These are phyloP conservation scores for Picea mariana DNA, from an alignment of 83 land plant genomes.

Conservation along the genomic window DNA sequence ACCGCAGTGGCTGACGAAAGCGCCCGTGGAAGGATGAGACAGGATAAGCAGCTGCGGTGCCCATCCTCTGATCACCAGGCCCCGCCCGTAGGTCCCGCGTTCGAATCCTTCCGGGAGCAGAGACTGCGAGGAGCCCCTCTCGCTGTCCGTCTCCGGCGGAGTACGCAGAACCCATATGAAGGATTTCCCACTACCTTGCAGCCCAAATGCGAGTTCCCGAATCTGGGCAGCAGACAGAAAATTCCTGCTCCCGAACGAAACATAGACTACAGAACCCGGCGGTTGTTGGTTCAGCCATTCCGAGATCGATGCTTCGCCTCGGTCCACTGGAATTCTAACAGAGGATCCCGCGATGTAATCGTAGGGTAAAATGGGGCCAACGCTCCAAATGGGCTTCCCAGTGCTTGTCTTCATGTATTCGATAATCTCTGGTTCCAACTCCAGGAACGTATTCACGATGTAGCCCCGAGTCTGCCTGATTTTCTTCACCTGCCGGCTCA, in stretches of 20 bases:
- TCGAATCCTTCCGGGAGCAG: constrained; percentile 52
- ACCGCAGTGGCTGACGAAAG: constrained; percentile 60
- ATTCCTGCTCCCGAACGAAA: constrained; percentile 10
- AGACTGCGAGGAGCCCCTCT: not conserved
- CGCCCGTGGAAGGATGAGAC: constrained; percentile 46
- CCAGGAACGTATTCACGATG: constrained; percentile 20
- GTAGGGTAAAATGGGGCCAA: constrained; percentile 26
- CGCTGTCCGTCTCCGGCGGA: constrained; percentile 11
- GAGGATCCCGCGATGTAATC: too few species aligned
- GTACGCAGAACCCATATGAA: constrained; percentile 17
- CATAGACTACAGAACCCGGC: not conserved
- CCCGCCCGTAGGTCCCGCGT: constrained; percentile 39
- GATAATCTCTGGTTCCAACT: not conserved
- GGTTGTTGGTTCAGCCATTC: constrained; percentile 7
- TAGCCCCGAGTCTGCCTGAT: constrained; percentile 16
- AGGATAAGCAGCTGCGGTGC: constrained; percentile 53
- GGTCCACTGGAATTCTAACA: not conserved
- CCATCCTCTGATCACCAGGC: constrained; percentile 39
- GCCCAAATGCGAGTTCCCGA: not conserved
- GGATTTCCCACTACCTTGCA: not conserved
- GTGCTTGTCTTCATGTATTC: not conserved
- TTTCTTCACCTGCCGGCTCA: constrained; percentile 10
- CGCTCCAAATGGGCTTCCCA: constrained; percentile 18
- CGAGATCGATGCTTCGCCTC: constrained; percentile 14
- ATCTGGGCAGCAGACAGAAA: not conserved